Evolutionary conservation across 495 filamentous ascomycete genomes (phyloP).

Genomic region (Hypoxylon intermedium): DNA sequence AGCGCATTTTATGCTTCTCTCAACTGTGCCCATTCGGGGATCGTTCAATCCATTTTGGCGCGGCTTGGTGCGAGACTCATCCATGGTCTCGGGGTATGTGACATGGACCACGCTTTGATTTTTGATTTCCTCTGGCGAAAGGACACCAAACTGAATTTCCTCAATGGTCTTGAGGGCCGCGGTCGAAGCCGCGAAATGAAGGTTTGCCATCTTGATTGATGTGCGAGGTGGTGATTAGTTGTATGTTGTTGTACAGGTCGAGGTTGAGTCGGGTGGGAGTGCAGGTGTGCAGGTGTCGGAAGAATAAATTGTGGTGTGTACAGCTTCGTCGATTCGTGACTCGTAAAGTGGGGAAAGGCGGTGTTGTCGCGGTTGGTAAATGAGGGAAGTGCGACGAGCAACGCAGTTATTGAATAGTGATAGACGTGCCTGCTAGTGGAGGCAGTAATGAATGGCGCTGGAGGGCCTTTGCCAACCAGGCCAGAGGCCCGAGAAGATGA

Average conservation of each 20-base stretch:
- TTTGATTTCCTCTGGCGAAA: conserved; percentile 97
- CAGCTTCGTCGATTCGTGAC: conserved; percentile 26
- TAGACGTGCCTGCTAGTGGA: conserved; percentile 34
- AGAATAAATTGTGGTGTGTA: too few relatives aligned
- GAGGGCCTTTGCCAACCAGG: conserved; percentile 37
- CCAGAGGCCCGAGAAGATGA: conserved; percentile 35
- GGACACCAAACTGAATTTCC: conserved; percentile 97
- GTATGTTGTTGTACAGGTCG: neutral
- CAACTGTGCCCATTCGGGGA: conserved; percentile 91
- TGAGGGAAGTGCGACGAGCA: conserved; percentile 7
- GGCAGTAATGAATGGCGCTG: conserved; percentile 33
- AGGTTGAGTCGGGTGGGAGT: neutral
- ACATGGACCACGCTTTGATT: conserved; percentile 93
- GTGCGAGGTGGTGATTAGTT: conserved; percentile 18
- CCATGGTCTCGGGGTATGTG: conserved; percentile 97
- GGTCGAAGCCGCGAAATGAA: conserved; percentile 88
- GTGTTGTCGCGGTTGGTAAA: conserved; percentile 6
- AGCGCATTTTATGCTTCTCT: conserved; percentile 89
- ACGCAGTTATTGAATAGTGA: conserved; percentile 32
- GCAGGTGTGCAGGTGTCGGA: too few relatives aligned
- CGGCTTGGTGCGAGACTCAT: conserved; percentile 86
- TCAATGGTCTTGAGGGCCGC: conserved; percentile 94
- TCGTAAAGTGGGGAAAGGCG: conserved; percentile 18
- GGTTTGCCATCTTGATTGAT: conserved; percentile 80
- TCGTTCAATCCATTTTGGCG: conserved; percentile 91